Evolutionary conservation across 768 basidiomycete species (phyloP).

Genomic region (Mycena vitilis): DNA sequence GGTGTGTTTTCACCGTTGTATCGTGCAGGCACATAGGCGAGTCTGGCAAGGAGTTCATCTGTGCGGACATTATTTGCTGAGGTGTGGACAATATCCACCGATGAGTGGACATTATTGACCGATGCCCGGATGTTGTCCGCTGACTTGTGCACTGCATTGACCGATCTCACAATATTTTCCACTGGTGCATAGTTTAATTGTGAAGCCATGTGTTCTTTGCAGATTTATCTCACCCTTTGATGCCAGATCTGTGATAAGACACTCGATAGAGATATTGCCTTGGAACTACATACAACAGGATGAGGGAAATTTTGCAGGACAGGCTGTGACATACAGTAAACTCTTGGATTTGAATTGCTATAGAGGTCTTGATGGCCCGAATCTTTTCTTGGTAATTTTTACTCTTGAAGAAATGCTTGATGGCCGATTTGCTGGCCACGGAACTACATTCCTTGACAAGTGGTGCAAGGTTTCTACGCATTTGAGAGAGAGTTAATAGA

Average conservation of each 20-base stretch:
- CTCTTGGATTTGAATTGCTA: neutral
- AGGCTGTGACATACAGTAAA: neutral
- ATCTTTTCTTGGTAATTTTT: constrained; percentile 2
- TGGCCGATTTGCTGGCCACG: neutral
- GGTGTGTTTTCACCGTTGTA: constrained; percentile 17
- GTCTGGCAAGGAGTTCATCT: neutral
- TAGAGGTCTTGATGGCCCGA: neutral
- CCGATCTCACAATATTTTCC: neutral
- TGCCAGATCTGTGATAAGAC: neutral
- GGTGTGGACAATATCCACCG: no score
- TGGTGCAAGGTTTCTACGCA: neutral
- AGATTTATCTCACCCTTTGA: neutral
- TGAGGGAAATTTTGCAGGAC: neutral
- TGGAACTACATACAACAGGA: neutral
- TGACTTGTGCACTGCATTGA: no score
- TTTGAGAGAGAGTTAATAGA: no score
- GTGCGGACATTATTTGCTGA: constrained; percentile 1
- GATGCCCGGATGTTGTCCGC: no score
- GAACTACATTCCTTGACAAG: neutral
- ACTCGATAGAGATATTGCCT: constrained; percentile 13
- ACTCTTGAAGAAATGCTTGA: constrained; percentile 4
- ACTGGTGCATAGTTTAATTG: neutral
- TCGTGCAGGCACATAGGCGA: constrained; percentile 6
- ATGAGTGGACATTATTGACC: neutral
- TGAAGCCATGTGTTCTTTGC: neutral